These are phyloP conservation scores for Ceratocystiopsis sp. DNA, from an alignment of 2,329 filamentous ascomycete species.

Conservation along the genomic window DNA sequence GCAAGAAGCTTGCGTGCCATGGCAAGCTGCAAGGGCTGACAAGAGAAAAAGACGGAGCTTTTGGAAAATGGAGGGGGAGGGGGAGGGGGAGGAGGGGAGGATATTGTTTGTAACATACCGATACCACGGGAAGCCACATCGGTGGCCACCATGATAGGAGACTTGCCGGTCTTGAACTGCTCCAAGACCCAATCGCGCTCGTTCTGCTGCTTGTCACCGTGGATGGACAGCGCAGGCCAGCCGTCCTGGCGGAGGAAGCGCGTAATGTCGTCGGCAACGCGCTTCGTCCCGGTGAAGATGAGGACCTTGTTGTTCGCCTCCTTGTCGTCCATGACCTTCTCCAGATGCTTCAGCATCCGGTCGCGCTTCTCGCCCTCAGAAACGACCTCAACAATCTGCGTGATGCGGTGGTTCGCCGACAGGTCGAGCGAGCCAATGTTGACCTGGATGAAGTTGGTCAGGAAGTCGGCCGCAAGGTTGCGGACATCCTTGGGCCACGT, in stretches of 20 bases:
- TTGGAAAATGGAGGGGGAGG: conserved; percentile 1
- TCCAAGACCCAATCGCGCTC: conserved; percentile 99
- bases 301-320: conserved; percentile 86
- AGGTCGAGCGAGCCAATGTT: conserved; percentile 96
- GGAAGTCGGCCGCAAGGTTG: conserved; percentile 75
- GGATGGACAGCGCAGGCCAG: conserved; percentile 94
- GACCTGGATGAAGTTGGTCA: conserved; percentile 94
- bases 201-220: conserved; percentile 98
- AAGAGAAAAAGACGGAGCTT: conserved; percentile 14
- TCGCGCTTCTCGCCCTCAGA: conserved; percentile 96
- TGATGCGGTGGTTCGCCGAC: conserved; percentile 93
- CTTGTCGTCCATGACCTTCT: conserved; percentile 95
- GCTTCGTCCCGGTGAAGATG: conserved; percentile 87
- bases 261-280: conserved; percentile 94
- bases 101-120: conserved; percentile 62
- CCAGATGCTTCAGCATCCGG: conserved; percentile 90
- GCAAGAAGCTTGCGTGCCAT: conserved; percentile 34
- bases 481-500: conserved; percentile 99
- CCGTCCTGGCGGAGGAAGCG: conserved; percentile 94
- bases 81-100: conserved; percentile 22
- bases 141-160: conserved; percentile 99
- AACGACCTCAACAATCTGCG: conserved; percentile 91
- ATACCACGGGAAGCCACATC: conserved; percentile 99
- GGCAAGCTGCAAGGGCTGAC: too few relatives aligned
- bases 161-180: conserved; percentile 98